Evolutionary conservation across 257 asterid species (phyloP), one percentile per base, ranked within the genome.

Genomic region (Solanum sejunctum): DNA sequence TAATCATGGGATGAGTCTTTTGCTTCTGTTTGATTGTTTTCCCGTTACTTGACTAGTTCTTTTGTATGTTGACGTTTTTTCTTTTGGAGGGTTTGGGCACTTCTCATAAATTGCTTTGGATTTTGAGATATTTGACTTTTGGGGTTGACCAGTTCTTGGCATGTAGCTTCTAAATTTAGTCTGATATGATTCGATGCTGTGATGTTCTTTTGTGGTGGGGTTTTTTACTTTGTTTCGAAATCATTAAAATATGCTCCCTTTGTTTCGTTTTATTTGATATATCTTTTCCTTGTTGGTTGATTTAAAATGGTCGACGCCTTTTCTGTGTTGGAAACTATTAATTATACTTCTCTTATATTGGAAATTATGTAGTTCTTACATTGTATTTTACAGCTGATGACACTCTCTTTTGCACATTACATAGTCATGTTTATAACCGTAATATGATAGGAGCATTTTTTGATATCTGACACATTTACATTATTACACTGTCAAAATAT

Each of bases 251-350:
- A 16, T 32, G 23, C 47, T 32, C 15, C 23, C 49, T 32, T 21
- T 17, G 10, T 77, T 86, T 36, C 12, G 36, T 26, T 4, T 61
- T 61, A 23, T 61, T 10, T 63, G 71, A 15, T 57, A 57, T 23
- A 5, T n/a, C 45, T 21, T 18, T 10, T 52, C 69, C 32, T 71
- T 12, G 5, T 84, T 49, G 45, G 85, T 41, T 26, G 54, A 61
- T 18, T 49, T n/a, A 82, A 93, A 84, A 91, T 98, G 88, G 92
- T 94, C 13, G 26, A 23, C 41, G 23, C 70, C 39, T 60, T 60
- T 60, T 23, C 16, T 23, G 23, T 63, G 12, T 26, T n/a, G 32
- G 67, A 9, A 60, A 10, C 67, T 58, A 58, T 58, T 60, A 60
- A 60, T n/a, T 60, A n/a, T 28, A 60, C 67, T 1, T 1, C 1